phyloP scores from a whole-genome alignment of 306 rosid species.

The Canavalia ensiformis region DNA sequence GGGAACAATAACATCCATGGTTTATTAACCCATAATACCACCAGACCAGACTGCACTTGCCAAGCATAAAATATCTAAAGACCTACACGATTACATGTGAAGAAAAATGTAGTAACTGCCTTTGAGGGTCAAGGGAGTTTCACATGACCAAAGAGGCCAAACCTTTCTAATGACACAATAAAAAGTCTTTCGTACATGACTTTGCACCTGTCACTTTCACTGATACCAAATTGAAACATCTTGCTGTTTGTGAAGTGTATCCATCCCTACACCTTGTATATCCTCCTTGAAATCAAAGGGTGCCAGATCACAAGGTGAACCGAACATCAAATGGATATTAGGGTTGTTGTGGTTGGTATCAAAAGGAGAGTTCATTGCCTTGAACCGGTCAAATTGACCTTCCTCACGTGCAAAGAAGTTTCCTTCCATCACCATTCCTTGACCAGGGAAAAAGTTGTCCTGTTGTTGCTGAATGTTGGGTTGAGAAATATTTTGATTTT shows the following conservation, averaged over 20 bases:
- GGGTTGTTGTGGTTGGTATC: slow-evolving; percentile 59
- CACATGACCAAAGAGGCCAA: slow-evolving; percentile 33
- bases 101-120: slow-evolving; percentile 47
- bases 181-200: slow-evolving; percentile 19
- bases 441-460: slow-evolving; percentile 54
- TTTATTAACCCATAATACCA: slow-evolving; percentile 52
- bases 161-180: slow-evolving; percentile 37
- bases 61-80: slow-evolving; percentile 50
- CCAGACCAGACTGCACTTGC: slow-evolving; percentile 21
- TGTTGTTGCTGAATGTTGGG: slow-evolving; percentile 54
- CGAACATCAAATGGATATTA: slow-evolving; percentile 59
- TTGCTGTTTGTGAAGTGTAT: slow-evolving; percentile 58
- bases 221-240: slow-evolving; percentile 67
- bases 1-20: slow-evolving; percentile 39
- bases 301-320: slow-evolving; percentile 63
- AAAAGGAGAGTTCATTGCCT: slow-evolving; percentile 55
- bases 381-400: slow-evolving; percentile 64
- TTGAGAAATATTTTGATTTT: slow-evolving; percentile 56
- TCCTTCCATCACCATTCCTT: slow-evolving; percentile 61
- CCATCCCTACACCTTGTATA: slow-evolving; percentile 58
- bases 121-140: slow-evolving; percentile 44
- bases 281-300: slow-evolving; percentile 67
- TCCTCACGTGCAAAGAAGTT: slow-evolving; percentile 60
- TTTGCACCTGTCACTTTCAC: slow-evolving; percentile 41
- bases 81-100: slow-evolving; percentile 50